phyloP scores from a whole-genome alignment of 805 yeast genomes.

The Saturnispora sanitii region DNA sequence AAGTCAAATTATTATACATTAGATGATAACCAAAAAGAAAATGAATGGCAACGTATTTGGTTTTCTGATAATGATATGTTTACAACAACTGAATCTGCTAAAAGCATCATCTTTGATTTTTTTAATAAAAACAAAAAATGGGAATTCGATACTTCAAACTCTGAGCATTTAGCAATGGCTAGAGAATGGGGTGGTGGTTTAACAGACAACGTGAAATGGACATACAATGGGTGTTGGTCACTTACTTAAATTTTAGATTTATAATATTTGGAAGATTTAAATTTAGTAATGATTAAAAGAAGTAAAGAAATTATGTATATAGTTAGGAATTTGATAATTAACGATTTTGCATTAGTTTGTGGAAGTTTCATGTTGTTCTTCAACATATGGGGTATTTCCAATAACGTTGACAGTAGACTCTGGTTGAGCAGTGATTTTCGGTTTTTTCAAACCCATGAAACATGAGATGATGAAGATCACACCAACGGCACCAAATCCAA shows the following conservation, averaged over 20 bases:
- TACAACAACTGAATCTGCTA: not conserved
- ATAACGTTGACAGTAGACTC: too few species aligned
- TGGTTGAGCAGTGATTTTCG: too few species aligned
- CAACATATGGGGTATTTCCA: too few species aligned
- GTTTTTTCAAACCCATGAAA: not conserved
- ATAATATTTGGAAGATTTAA: not conserved
- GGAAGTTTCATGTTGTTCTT: too few species aligned
- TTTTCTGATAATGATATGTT: slow-evolving; percentile 1
- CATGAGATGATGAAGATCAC: not conserved
- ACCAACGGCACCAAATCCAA: slow-evolving; percentile 1
- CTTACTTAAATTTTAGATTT: not conserved
- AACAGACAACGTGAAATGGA: not conserved
- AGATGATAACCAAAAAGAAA: not conserved
- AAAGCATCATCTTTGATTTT: not conserved
- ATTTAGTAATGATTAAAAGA: too few species aligned
- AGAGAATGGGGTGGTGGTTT: not conserved
- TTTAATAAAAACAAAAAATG: not conserved
- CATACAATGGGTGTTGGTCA: not conserved
- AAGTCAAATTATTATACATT: not conserved
- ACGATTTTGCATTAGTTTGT: too few species aligned
- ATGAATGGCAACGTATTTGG: not conserved
- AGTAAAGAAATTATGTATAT: too few species aligned
- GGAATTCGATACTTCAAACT: slow-evolving; percentile 1
- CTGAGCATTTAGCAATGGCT: slow-evolving; percentile 1
- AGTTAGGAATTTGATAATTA: too few species aligned